These are phyloP conservation scores for Ehretia macrophylla DNA, from an alignment of 257 asterid species.

Conservation along the genomic window DNA sequence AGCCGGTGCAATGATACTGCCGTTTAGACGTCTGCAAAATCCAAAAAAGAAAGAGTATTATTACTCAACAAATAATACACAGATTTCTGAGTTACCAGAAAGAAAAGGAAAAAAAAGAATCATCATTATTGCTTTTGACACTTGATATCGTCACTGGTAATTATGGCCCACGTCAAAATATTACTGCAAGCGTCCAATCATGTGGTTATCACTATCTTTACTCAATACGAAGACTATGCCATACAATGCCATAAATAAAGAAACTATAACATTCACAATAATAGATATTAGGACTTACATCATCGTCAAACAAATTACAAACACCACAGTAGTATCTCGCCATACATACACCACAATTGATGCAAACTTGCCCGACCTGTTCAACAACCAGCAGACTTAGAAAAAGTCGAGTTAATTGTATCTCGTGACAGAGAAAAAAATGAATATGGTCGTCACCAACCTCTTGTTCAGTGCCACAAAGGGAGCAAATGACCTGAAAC, in stretches of 20 bases:
- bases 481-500: slow-evolving; percentile 73
- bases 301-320: slow-evolving; percentile 89
- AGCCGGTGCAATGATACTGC: slow-evolving; percentile 78
- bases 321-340: slow-evolving; percentile 66
- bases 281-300: slow-evolving; percentile 42
- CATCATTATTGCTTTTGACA: too few relatives aligned
- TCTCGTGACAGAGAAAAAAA: neutral
- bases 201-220: neutral
- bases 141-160: too few relatives aligned
- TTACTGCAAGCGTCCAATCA: neutral
- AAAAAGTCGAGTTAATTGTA: neutral
- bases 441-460: slow-evolving; percentile 32
- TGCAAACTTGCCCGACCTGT: slow-evolving; percentile 75
- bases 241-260: neutral
- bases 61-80: neutral
- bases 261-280: neutral
- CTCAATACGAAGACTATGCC: neutral
- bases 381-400: slow-evolving; percentile 5
- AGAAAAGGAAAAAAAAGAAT: neutral
- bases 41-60: slow-evolving; percentile 1
- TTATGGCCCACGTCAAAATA: too few relatives aligned
- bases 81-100: neutral
- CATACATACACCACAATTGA: slow-evolving; percentile 81
- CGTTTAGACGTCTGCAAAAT: slow-evolving; percentile 62
- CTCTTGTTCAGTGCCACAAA: slow-evolving; percentile 87